Conservation (phyloP, 768 basidiomycete species). For the Bullera alba region DNA sequence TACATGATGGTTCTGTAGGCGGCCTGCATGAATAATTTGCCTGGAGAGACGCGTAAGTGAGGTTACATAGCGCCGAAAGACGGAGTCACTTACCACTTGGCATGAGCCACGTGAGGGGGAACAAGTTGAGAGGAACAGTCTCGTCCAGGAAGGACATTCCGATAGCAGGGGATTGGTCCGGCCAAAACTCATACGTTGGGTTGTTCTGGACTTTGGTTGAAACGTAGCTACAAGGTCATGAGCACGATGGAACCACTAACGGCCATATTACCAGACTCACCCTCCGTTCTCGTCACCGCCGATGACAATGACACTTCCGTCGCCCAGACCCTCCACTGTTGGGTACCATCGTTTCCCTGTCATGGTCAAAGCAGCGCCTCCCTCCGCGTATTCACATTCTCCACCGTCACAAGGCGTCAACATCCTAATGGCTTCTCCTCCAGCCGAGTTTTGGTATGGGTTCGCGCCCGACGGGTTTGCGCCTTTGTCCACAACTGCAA, state of each 20-base stretch:
- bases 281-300: slow-evolving; percentile 53
- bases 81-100: slow-evolving; percentile 27
- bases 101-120: slow-evolving; percentile 69
- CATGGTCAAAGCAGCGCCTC: slow-evolving; percentile 39
- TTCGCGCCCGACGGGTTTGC: slow-evolving; percentile 25
- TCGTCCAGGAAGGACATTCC: slow-evolving; percentile 57
- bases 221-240: slow-evolving; percentile 56
- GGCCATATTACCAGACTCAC: slow-evolving; percentile 48
- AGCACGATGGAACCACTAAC: neutral
- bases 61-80: neutral
- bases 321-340: slow-evolving; percentile 57
- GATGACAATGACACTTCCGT: slow-evolving; percentile 71
- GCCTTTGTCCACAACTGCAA: slow-evolving; percentile 26
- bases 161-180: slow-evolving; percentile 65
- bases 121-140: slow-evolving; percentile 64
- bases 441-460: slow-evolving; percentile 73
- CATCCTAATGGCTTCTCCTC: slow-evolving; percentile 68
- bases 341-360: slow-evolving; percentile 68
- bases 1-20: slow-evolving; percentile 52
- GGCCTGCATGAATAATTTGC: slow-evolving; percentile 48
- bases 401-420: slow-evolving; percentile 65
- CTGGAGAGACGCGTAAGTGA: slow-evolving; percentile 19
- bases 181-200: slow-evolving; percentile 59
- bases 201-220: slow-evolving; percentile 64
- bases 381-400: slow-evolving; percentile 29